Conservation (phyloP, 768 basidiomycete species). For the Infundibulicybe gibba region DNA sequence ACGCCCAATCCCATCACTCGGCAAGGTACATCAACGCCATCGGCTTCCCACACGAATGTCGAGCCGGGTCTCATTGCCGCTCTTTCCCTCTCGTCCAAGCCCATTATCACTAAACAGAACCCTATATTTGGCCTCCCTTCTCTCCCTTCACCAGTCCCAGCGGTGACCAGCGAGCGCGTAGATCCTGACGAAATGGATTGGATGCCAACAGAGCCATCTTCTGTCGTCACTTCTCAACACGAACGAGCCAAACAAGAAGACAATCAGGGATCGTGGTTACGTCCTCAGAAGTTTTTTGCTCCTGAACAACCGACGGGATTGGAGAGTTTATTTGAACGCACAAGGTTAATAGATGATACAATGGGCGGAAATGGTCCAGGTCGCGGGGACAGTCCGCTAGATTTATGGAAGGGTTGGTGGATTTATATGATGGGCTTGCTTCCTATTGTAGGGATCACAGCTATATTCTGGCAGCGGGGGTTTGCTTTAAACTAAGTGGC, state of each 20-base stretch:
- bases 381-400: too few species aligned
- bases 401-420: too few species aligned
- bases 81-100: conserved; percentile 63
- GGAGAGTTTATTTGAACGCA: conserved; percentile 63
- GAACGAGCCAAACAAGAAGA: conserved; percentile 16
- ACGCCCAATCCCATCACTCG: conserved; percentile 32
- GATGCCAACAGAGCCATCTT: conserved; percentile 50
- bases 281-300: conserved; percentile 73
- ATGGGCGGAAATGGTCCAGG: conserved; percentile 13
- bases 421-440: too few species aligned
- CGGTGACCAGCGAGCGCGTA: conserved; percentile 18
- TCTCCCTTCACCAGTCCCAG: conserved; percentile 28
- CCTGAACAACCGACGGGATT: conserved; percentile 78
- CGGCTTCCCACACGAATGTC: conserved; percentile 9
- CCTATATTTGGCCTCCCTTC: conserved; percentile 76
- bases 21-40: conserved; percentile 11
- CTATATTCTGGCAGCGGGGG: too few species aligned
- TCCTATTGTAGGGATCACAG: too few species aligned
- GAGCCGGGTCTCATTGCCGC: conserved; percentile 62
- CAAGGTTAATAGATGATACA: conserved; percentile 50
- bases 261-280: conserved; percentile 46
- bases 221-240: conserved; percentile 11
- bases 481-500: too few species aligned
- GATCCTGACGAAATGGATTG: conserved; percentile 56
- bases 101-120: conserved; percentile 39